Evolutionary conservation across 305 asterid species (phyloP).

Genomic region (Petunia hybrid): DNA sequence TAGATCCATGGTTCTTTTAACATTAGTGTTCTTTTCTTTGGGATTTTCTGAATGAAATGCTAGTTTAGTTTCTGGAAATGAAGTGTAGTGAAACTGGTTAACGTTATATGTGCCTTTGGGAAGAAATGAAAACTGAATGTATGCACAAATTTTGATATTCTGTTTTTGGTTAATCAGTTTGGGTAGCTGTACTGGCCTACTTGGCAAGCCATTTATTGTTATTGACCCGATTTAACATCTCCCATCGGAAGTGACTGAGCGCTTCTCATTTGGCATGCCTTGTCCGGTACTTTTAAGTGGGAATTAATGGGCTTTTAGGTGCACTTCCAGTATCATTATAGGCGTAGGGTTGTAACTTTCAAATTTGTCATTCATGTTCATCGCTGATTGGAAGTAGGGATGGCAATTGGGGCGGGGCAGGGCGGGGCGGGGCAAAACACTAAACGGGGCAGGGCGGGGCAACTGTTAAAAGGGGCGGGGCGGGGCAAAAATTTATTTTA

Average conservation of each 20-base stretch:
- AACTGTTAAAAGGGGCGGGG: too few species aligned
- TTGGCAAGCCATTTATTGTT: not conserved
- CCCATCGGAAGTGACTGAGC: conserved; percentile 11
- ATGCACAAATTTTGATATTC: not conserved
- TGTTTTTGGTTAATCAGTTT: conserved; percentile 10
- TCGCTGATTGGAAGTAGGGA: not conserved
- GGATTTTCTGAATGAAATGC: not conserved
- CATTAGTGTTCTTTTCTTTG: not conserved
- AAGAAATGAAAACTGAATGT: conserved; percentile 2
- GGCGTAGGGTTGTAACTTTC: not conserved
- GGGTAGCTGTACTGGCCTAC: not conserved
- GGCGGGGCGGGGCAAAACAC: too few species aligned
- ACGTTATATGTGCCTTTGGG: conserved; percentile 5
- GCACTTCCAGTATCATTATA: conserved; percentile 4
- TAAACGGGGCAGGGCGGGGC: too few species aligned
- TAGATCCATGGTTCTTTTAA: not conserved
- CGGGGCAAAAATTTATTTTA: too few species aligned
- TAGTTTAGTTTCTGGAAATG: not conserved
- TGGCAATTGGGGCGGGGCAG: too few species aligned
- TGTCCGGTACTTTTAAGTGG: not conserved
- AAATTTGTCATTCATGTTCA: not conserved
- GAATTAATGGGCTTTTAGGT: not conserved
- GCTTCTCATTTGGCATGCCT: not conserved
- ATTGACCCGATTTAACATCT: not conserved
- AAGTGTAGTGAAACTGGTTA: not conserved